Base-by-base conservation (phyloP, 495 filamentous ascomycete species). In the Penicillium chermesinum region DNA sequence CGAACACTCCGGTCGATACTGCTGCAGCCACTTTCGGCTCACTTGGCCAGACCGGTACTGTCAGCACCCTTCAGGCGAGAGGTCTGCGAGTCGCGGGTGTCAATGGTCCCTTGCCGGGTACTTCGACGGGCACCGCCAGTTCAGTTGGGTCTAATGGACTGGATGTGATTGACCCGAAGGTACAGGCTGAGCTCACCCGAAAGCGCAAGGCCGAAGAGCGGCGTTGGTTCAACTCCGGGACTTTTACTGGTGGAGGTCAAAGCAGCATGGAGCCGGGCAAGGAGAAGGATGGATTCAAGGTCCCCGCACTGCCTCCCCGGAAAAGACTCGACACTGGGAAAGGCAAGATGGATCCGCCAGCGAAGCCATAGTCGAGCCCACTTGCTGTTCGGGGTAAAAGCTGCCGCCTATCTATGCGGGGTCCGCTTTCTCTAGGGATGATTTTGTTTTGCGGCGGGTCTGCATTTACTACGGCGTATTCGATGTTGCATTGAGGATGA, bases 191-290 rank as follows among this genome's bases (percentile, higher is more conserved):
- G 67, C 67, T 90, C 56, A 88, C 73, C 55, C 77, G 89, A 50
- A 96, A 97, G 73, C 75, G 87, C 58, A 93, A 93, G 57, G 91
- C 89, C 4, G 91, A 96, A 53, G 88, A 94, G 59, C 91, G 97
- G 63, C 75, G 88, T 34, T 97, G 89, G 85, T 97, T 97, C 71
- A 94, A 89, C 61, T 86, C 88, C 17, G 94, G 93, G 2, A 93
- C 90, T 3, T 98, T 98, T 52, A 96, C 93, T 45, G 86, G 87
- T 36, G 48, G 48, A 13, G 71, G 76, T 34, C 71, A 66, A 42
- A 65, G 58, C 35, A 65, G 45, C 42, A 53, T 25, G 46, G 25
- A 30, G 4, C 10, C 25, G 4, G 25, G 25, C 5, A 55, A 54
- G 12, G 56, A 62, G 12, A 75, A 63, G 37, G 72, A 63, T 18